Evolutionary conservation across 768 basidiomycete species (phyloP).

Genomic region (Collybia sordida): DNA sequence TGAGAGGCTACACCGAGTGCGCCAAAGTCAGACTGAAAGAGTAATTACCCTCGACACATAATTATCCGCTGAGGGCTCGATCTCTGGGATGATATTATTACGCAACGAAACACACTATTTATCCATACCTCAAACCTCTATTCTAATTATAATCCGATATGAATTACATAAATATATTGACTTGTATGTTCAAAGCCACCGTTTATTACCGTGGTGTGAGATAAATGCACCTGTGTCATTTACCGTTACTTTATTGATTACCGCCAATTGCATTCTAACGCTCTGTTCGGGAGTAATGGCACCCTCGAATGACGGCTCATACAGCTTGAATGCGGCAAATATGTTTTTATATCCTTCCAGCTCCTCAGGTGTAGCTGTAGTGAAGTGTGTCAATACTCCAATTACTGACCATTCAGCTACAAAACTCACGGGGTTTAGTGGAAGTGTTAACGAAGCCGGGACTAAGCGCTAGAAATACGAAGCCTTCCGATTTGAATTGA

Average conservation of each 20-base stretch:
- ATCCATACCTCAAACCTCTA: no score
- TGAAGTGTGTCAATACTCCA: no score
- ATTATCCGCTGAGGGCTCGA: no score
- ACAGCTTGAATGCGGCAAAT: neutral
- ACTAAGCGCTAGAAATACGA: slow-evolving; percentile 33
- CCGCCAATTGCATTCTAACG: slow-evolving; percentile 12
- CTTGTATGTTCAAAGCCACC: neutral
- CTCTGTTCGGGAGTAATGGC: neutral
- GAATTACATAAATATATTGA: no score
- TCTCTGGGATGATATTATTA: no score
- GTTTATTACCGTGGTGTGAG: slow-evolving; percentile 9
- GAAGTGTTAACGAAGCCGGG: slow-evolving; percentile 37
- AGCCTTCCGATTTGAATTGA: slow-evolving; percentile 24
- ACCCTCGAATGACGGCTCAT: neutral
- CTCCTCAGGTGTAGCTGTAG: neutral
- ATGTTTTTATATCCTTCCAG: neutral
- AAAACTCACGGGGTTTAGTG: neutral
- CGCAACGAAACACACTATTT: no score
- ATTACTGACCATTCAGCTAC: no score
- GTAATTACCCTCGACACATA: no score
- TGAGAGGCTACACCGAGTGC: no score
- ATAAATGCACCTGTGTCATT: neutral
- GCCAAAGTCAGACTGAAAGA: no score
- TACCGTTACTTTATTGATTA: slow-evolving; percentile 69
- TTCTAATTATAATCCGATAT: no score